Conservation (phyloP, 257 asterid species). For the Solanum chmielewskii region DNA sequence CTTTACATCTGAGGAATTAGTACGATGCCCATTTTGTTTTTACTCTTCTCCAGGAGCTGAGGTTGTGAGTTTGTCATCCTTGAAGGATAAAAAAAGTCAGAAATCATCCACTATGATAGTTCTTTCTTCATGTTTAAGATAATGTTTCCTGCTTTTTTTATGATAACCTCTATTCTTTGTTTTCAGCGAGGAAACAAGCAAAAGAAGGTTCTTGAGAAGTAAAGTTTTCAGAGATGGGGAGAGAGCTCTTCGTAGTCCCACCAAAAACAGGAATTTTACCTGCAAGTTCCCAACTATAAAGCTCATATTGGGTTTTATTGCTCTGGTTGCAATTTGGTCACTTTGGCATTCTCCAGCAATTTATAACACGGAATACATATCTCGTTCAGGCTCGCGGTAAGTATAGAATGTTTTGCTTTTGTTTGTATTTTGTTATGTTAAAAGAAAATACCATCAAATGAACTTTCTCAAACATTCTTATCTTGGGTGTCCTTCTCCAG, state of each 20-base stretch:
- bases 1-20: neutral
- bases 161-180: conserved; percentile 3
- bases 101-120: neutral
- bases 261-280: conserved; percentile 35
- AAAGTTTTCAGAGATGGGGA: conserved; percentile 56
- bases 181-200: conserved; percentile 63
- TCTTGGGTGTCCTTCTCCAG: neutral
- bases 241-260: conserved; percentile 35
- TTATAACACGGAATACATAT: conserved; percentile 37
- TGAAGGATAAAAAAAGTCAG: neutral
- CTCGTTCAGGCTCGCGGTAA: conserved; percentile 40
- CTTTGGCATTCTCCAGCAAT: conserved; percentile 49
- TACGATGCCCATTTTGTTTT: neutral
- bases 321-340: conserved; percentile 52
- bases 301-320: conserved; percentile 45
- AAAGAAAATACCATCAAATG: neutral
- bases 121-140: neutral
- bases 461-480: neutral
- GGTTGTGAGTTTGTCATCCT: neutral
- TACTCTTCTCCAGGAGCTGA: neutral
- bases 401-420: neutral
- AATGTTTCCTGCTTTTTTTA: neutral
- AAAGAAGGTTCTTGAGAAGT: conserved; percentile 43
- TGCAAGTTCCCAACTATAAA: conserved; percentile 53
- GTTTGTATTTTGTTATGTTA: neutral